These are phyloP conservation scores for Neurospora sp. DNA, from an alignment of 2,329 filamentous ascomycete species.

Conservation along the genomic window DNA sequence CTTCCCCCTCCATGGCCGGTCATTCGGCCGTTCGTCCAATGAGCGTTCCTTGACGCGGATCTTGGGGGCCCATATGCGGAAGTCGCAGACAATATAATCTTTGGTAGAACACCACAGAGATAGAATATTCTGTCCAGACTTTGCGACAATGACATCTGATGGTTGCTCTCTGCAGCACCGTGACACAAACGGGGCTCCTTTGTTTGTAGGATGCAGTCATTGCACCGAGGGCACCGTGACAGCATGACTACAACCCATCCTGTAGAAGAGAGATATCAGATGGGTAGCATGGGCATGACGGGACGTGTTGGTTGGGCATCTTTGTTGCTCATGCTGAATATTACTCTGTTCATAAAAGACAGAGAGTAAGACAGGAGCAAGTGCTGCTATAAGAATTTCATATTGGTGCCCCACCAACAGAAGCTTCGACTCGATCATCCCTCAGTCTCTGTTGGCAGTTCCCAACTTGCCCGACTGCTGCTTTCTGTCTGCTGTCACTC, in stretches of 20 bases:
- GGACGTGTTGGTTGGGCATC: neutral
- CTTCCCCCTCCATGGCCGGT: neutral
- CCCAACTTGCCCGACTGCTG: neutral
- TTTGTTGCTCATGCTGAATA: neutral
- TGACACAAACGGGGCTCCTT: neutral
- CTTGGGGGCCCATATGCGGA: neutral
- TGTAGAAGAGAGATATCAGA: neutral
- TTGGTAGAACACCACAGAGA: accelerated
- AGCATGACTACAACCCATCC: neutral
- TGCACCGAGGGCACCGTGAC: neutral
- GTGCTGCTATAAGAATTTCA: neutral
- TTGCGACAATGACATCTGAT: neutral
- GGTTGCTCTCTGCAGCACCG: neutral
- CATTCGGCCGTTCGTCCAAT: neutral
- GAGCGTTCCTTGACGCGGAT: neutral
- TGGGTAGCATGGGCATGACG: neutral
- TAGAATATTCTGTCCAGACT: neutral
- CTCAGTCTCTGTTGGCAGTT: neutral
- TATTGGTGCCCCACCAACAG: neutral
- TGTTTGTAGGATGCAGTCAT: neutral
- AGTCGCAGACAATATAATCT: neutral
- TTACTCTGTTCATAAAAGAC: neutral
- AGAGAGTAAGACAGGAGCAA: neutral
- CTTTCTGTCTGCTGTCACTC: neutral
- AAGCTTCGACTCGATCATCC: neutral